A percentile compares a stretch with the other conserved stretches of the same genome.
These are phyloP conservation scores for Auxenochlorella pyrenoidosa DNA, from an alignment of 139 green algal genomes.

Conservation along the genomic window DNA sequence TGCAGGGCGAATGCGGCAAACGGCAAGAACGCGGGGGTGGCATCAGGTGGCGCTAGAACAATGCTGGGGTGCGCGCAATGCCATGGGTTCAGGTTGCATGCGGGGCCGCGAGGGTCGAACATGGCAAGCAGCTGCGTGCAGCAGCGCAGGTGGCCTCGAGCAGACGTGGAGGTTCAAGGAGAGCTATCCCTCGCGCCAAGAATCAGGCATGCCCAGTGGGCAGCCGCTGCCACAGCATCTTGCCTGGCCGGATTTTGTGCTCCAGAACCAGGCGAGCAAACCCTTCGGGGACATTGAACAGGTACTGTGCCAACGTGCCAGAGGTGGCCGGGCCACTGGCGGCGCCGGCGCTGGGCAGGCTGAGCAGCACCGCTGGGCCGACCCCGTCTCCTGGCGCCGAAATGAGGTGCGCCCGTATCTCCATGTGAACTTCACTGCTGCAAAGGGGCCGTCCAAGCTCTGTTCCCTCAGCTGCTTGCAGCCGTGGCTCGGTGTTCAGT, in stretches of 20 bases:
- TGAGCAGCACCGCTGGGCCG: slow-evolving; percentile 57
- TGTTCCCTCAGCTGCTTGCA: no score
- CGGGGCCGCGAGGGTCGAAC: not conserved
- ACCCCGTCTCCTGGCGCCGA: slow-evolving; percentile 66
- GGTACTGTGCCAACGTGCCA: slow-evolving; percentile 58
- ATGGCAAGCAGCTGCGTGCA: slow-evolving; percentile 33
- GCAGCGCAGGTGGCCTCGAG: no score
- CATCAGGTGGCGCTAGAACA: not conserved
- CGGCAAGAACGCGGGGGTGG: not conserved
- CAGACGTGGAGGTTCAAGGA: no score
- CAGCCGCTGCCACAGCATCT: not conserved
- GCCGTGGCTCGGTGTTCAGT: no score
- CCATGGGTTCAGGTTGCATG: not conserved
- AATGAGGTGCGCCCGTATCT: slow-evolving; percentile 42
- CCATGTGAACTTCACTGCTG: no score
- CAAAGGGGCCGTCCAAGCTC: no score
- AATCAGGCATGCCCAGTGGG: not conserved
- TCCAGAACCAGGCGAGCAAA: slow-evolving; percentile 75
- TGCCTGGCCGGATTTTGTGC: slow-evolving; percentile 67
- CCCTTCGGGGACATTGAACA: slow-evolving; percentile 78
- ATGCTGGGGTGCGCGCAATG: not conserved
- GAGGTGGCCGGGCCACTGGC: not conserved
- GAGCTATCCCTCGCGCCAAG: no score
- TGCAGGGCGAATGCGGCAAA: not conserved
- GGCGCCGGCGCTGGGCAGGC: slow-evolving; percentile 37